Conservation (phyloP, 257 asterid genomes). For the Anisodus acutangulus region DNA sequence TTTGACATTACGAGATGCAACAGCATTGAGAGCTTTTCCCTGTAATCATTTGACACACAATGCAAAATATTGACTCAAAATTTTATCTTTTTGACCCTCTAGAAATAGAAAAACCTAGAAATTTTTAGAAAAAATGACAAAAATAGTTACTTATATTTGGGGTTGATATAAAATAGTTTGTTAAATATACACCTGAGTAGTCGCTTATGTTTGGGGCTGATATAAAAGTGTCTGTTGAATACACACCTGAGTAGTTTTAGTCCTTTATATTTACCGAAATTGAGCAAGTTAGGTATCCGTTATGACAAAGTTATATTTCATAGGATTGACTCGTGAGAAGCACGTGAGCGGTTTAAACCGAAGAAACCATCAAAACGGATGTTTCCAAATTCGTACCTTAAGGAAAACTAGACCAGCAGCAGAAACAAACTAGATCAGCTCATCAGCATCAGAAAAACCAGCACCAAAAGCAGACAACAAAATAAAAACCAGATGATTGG, state of each 20-base stretch:
- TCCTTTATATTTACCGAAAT: background rate
- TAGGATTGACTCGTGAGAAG: background rate
- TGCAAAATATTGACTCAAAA: background rate
- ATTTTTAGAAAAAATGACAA: background rate
- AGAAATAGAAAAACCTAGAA: background rate
- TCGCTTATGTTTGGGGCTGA: background rate
- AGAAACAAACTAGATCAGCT: background rate
- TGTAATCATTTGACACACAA: slow-evolving; percentile 37
- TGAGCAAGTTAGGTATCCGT: background rate
- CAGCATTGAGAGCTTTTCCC: slow-evolving; percentile 99
- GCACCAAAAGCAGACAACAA: background rate
- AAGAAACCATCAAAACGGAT: background rate
- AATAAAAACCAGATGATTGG: background rate
- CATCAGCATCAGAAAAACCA: background rate
- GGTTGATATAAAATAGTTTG: background rate
- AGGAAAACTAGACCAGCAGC: background rate
- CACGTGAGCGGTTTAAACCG: background rate
- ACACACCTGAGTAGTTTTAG: background rate
- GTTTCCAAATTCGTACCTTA: background rate
- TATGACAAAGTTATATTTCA: background rate
- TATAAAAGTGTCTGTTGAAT: background rate
- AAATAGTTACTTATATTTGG: background rate
- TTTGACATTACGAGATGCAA: slow-evolving; percentile 88
- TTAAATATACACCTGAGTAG: background rate
- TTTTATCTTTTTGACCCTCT: background rate